Evolutionary conservation across 257 asterid species (phyloP), one percentile per base, ranked within the genome.

Genomic region (Scutellaria minor): DNA sequence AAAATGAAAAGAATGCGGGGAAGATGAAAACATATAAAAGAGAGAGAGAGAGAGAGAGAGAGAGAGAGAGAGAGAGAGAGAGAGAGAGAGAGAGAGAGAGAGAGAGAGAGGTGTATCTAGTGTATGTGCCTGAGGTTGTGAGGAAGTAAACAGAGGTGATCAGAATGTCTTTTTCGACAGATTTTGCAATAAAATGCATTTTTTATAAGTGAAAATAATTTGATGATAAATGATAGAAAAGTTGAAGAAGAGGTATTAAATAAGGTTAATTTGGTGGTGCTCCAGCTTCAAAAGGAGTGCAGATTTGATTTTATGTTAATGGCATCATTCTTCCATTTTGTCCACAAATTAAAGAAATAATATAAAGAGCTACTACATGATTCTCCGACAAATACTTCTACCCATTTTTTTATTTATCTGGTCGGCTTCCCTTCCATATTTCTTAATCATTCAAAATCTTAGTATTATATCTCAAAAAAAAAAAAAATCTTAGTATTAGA

Each of bases 151-250:
- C 55, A 58, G 15, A 51, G 76, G 41, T 15, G 1, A 46, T 27
- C 72, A 47, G 69, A 72, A 75, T 72, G 86, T 72, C 77, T 20
- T 75, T 71, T 71, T 46, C 51, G 4, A 45, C 24, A 14, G 7
- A 27, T 64, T 44, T 6, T 44, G 47, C 22, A 20, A 41, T 55
- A 55, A 9, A 55, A 35, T 22, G n/a, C 61, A 54, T 9, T 45
- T 45, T 0, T 45, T 12, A 45, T 45, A 45, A 45, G 8, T 11
- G 15, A 47, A 47, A 47, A 47, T 47, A 47, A 47, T 12, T 47
- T 45, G 50, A 12, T 24, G 27, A 24, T 24, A 24, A 2, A 24
- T 24, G 27, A 24, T 24, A 2, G 27, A 1, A 24, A 24, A 24
- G 27, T 24, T 24, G 27, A 24, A 24, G 18, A 18, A 7, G 50